Base-by-base conservation (phyloP, 306 rosid genomes). In the Hylodesmum podocarpum region DNA sequence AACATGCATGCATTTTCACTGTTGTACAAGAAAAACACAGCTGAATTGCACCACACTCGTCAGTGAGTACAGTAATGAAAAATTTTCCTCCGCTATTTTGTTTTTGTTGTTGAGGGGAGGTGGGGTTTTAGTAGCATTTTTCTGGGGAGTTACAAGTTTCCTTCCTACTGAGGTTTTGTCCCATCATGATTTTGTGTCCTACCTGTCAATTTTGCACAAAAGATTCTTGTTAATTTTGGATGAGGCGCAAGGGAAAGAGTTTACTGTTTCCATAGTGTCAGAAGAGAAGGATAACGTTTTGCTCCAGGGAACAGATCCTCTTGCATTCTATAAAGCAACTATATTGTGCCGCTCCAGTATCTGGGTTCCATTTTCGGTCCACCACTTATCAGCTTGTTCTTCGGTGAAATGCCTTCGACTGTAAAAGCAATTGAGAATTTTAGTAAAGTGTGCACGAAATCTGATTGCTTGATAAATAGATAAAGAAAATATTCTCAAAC, bases 361-460 rank as follows among this genome's bases (percentile, higher is more conserved):
- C 80, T 69, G 87, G 47, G 83, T 47, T 27, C 93, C 96, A 54
- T 92, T 81, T 85, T 95, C 93, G 46, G 93, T 80, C 98, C 98
- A 95, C 98, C 98, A 95, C 66, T 80, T 87, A 39, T 90, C 96
- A 19, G 98, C 97, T 81, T 87, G 78, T 59, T 86, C 91, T 89
- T 89, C 91, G 0, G 96, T 88, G 79, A 92, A 95, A 84, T 90
- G 96, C 85, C 76, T 92, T 77, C 98, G 92, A 72, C 98, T 95
- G 97, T 41, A 44, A 84, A 77, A 46, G 31, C 39, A 78, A 57
- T 14, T 28, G 68, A 80, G 39, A 74, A 13, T 77, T 47, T 37
- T 70, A 80, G 58, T 73, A 77, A 58, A 80, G 44, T 33, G 54
- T 36, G 75, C 85, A 41, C 33, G 29, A 33, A 64, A 63, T 67